Conservation (phyloP, 2,329 filamentous ascomycete genomes). For the Diatrype stigma region DNA sequence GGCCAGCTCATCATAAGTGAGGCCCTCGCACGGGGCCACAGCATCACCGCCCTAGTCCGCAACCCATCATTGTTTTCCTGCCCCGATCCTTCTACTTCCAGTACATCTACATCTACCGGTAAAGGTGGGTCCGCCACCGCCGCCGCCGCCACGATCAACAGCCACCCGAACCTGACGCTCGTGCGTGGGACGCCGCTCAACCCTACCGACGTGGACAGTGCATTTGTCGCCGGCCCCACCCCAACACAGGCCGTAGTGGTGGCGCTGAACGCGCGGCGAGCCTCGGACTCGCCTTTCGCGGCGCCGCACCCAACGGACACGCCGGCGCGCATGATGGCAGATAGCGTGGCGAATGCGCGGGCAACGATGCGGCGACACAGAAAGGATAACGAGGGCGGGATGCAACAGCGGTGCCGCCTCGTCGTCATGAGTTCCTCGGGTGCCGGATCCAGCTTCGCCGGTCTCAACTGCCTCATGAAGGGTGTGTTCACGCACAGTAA, state of each 20-base stretch:
- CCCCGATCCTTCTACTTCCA: neutral
- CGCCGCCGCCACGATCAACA: constrained; percentile 2
- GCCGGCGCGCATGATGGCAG: constrained; percentile 42
- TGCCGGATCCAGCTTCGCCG: constrained; percentile 38
- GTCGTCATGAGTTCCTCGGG: constrained; percentile 49
- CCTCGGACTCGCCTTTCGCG: constrained; percentile 44
- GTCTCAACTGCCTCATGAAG: constrained; percentile 37
- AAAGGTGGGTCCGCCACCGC: too few relatives aligned
- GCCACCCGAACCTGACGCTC: constrained; percentile 31
- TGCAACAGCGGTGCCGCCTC: constrained; percentile 20
- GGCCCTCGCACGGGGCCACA: constrained; percentile 35
- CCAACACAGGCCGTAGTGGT: constrained; percentile 37
- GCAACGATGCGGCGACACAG: constrained; percentile 32
- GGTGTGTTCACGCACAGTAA: constrained; percentile 42
- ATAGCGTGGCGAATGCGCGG: constrained; percentile 34
- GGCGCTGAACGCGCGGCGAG: constrained; percentile 44
- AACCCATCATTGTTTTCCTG: constrained; percentile 27
- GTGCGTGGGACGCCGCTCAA: constrained; percentile 35
- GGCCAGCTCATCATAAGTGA: constrained; percentile 38
- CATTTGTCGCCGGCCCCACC: constrained; percentile 24
- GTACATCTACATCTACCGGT: too few relatives aligned
- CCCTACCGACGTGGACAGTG: constrained; percentile 30
- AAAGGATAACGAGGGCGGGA: constrained; percentile 28
- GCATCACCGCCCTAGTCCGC: constrained; percentile 43
- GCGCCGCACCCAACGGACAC: constrained; percentile 30